Conservation (phyloP, 1,284 basidiomycete species). For the Trichosporon asahii region DNA sequence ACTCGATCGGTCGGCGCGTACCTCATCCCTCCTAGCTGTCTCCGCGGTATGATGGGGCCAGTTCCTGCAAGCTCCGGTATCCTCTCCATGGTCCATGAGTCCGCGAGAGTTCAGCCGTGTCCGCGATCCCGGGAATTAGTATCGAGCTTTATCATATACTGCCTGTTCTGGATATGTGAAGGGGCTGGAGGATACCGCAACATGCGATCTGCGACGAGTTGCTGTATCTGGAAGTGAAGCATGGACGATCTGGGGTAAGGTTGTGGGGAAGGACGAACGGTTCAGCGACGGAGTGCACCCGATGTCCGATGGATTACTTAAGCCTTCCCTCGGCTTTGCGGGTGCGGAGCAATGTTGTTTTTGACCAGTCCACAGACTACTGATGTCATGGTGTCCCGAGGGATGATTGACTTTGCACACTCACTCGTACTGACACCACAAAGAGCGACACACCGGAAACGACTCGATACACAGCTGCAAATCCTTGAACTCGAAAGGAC, state of each 20-base stretch:
- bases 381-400: not conserved
- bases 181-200: no score
- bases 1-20: not conserved
- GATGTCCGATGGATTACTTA: not conserved
- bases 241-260: no score
- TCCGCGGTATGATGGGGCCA: not conserved
- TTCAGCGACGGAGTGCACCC: not conserved
- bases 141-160: no score
- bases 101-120: not conserved
- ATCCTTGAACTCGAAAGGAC: no score
- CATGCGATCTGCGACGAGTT: no score
- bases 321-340: not conserved
- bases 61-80: not conserved
- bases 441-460: no score
- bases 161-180: no score
- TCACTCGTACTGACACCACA: not conserved
- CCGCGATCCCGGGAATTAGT: not conserved
- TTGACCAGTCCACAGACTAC: not conserved
- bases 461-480: no score
- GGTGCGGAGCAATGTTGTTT: not conserved
- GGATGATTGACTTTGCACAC: not conserved
- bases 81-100: not conserved
- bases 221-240: no score
- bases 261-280: not conserved
- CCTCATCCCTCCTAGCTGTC: no score